Evolutionary conservation across 2,329 filamentous ascomycete genomes (phyloP), one percentile per base, ranked within the genome.

Genomic region (Stagonosporopsis chrysanthemi): DNA sequence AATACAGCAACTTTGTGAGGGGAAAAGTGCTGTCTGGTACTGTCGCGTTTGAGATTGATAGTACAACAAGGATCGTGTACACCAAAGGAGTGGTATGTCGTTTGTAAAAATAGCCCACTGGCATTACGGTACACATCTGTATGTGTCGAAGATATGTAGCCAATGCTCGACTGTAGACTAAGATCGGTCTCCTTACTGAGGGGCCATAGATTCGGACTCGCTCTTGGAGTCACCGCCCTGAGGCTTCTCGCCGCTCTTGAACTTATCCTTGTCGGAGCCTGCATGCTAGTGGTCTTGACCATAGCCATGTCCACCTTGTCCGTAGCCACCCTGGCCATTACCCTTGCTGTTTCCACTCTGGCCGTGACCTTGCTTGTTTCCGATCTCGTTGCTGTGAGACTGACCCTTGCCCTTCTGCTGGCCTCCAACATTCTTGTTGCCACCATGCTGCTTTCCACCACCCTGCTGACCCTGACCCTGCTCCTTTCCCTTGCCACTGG

Each of bases 71-170:
- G 9, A 36, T 43, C 7, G 23, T 42, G 19, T 36, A 22, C 19
- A 38, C 23, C 28, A 47, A 46, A 53, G 35, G 28, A 42, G 36
- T 47, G 35, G 28, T 41, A 35, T 29, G 50, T 15, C 23, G 11
- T 43, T 19, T 23, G 23, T 6, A 22, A 24, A 36, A 19, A 46
- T n/a, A 42, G 28, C 36, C 26, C n/a, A 2, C 35, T 35, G 26
- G 26, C 33, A 35, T 22, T 33, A 17, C 26, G n/a, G 22, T 26
- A n/a, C 38, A 17, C 19, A 35, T 35, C 3, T 31, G 3, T 31
- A 4, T 31, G 24, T 11, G 29, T 45, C 23, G 17, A 19, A 39
- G 14, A 15, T 8, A 33, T 33, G 17, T 9, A 23, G 19, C 5
- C 11, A 17, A 39, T 23, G 12, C 17, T 31, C 12, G 40, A 24